Conservation (phyloP, 129 eudicot species). For the Saussurea involucrata region DNA sequence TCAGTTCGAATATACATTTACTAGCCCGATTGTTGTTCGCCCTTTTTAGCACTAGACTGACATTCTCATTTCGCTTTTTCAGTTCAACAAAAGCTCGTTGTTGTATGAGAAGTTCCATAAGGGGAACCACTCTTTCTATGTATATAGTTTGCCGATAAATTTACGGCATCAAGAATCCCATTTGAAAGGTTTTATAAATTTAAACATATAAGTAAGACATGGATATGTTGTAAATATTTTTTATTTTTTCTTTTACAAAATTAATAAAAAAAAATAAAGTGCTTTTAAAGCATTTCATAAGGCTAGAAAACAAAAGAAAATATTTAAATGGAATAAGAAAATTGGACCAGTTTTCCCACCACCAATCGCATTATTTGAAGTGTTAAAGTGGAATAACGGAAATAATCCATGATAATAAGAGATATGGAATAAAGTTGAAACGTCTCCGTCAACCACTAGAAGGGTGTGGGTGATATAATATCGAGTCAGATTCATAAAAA, state of each 20-base stretch:
- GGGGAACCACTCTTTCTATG: too few species aligned
- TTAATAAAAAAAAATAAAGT: not conserved
- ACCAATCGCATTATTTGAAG: not conserved
- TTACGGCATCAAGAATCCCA: too few species aligned
- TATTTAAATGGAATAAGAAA: not conserved
- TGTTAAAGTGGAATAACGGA: slow-evolving; percentile 12
- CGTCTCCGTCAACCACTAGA: not conserved
- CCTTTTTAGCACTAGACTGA: too few species aligned
- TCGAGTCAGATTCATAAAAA: not conserved
- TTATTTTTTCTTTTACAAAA: not conserved
- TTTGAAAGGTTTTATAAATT: too few species aligned
- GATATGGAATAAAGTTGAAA: not conserved
- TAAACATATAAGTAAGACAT: too few species aligned
- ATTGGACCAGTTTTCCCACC: not conserved
- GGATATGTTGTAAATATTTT: not conserved
- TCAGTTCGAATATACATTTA: too few species aligned
- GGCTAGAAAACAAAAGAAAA: not conserved
- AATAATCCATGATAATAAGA: slow-evolving; percentile 7
- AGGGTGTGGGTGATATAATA: too few species aligned
- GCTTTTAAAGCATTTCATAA: not conserved
- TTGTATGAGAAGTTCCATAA: too few species aligned
- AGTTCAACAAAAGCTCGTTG: too few species aligned
- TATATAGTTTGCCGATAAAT: too few species aligned
- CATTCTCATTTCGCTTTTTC: too few species aligned
- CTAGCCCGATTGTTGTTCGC: too few species aligned